Evolutionary conservation across 805 yeast genomes (phyloP).

Genomic region (Candida piceae): DNA sequence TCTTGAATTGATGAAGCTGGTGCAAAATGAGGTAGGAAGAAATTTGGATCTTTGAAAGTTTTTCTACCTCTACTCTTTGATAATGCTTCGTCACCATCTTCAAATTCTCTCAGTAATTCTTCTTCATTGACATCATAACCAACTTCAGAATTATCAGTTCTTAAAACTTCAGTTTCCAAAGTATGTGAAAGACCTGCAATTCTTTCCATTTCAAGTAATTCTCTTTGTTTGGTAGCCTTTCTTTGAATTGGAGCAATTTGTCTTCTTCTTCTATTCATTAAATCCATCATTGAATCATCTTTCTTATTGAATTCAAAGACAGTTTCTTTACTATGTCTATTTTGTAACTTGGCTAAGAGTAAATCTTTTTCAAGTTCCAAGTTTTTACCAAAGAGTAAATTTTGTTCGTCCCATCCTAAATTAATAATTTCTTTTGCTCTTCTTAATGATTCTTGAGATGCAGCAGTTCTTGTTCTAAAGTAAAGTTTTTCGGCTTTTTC

Average conservation of each 20-base stretch:
- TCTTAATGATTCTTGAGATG: constrained; percentile 81
- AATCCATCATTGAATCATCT: constrained; percentile 65
- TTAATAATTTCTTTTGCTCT: constrained; percentile 73
- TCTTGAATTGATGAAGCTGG: constrained; percentile 78
- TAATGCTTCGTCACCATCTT: constrained; percentile 44
- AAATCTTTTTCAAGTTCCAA: constrained; percentile 66
- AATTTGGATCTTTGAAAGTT: constrained; percentile 69
- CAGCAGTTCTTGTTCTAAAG: constrained; percentile 77
- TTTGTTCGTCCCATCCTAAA: constrained; percentile 87
- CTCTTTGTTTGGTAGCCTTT: constrained; percentile 65
- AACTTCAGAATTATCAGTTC: constrained; percentile 36
- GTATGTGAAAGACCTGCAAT: constrained; percentile 68
- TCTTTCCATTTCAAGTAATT: constrained; percentile 66
- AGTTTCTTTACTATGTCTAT: constrained; percentile 76
- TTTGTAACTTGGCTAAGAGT: constrained; percentile 65
- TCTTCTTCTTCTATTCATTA: constrained; percentile 81
- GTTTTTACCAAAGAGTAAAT: constrained; percentile 72
- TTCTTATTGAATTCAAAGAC: constrained; percentile 83
- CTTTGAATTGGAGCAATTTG: constrained; percentile 79
- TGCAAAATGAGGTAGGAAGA: constrained; percentile 85
- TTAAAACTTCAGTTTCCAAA: constrained; percentile 68
- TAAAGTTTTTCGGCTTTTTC: constrained; percentile 84
- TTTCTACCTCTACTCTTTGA: constrained; percentile 31
- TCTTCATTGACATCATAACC: constrained; percentile 39
- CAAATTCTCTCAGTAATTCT: constrained; percentile 44